A percentile compares a stretch with the other conserved stretches of the same genome.
Conservation (phyloP, 2,329 filamentous ascomycete species). For the Zymoseptoria ardabiliae region DNA sequence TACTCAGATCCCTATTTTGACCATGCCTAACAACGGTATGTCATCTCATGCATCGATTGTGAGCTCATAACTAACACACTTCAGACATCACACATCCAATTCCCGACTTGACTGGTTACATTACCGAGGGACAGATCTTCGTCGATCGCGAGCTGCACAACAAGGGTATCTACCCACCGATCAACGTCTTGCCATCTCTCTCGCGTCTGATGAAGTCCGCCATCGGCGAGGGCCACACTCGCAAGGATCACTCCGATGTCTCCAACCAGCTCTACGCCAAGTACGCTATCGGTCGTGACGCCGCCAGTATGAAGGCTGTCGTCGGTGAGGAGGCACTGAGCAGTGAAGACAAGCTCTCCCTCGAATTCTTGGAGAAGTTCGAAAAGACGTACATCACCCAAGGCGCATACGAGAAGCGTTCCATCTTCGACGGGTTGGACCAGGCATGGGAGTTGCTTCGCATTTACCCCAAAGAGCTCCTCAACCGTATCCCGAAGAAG, state of each 20-base stretch:
- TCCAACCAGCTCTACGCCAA: conserved; percentile 99
- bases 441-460: conserved; percentile 92
- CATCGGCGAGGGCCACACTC: conserved; percentile 94
- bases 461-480: conserved; percentile 95
- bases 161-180: conserved; percentile 96
- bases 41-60: background rate
- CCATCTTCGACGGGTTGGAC: conserved; percentile 88
- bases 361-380: conserved; percentile 98
- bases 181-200: conserved; percentile 95
- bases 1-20: conserved; percentile 96
- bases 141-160: conserved; percentile 90
- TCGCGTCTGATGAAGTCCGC: conserved; percentile 99
- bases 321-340: conserved; percentile 96
- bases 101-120: conserved; percentile 96
- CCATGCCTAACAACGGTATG: conserved; percentile 94
- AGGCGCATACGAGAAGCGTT: conserved; percentile 83
- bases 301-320: conserved; percentile 97
- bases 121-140: conserved; percentile 98
- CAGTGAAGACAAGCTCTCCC: conserved; percentile 90
- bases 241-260: conserved; percentile 94
- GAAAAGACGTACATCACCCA: conserved; percentile 92
- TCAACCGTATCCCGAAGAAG: conserved; percentile 68
- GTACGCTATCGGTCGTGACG: conserved; percentile 97
- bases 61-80: conserved; percentile 5
- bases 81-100: conserved; percentile 95